These are phyloP conservation scores for Melastoma candidum DNA, from an alignment of 441 rosid genomes.

Conservation along the genomic window DNA sequence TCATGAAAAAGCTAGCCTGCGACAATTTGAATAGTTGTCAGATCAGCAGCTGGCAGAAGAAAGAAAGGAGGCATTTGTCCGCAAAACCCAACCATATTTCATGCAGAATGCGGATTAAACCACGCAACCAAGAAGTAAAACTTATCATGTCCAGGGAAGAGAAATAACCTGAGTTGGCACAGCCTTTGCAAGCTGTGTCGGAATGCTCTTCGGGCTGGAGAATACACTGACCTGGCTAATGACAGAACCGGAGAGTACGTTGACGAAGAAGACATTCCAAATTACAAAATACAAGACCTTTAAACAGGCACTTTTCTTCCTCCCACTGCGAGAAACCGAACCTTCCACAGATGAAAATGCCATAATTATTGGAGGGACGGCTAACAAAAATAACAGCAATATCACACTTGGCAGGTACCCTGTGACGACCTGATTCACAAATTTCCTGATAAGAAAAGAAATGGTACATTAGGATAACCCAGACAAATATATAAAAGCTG, in stretches of 20 bases:
- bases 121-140: not conserved
- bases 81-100: no score
- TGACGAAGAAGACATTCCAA: constrained; percentile 90
- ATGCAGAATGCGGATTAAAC: not conserved
- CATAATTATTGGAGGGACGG: constrained; percentile 90
- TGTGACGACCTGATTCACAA: constrained; percentile 54
- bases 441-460: constrained; percentile 28
- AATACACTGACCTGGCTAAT: constrained; percentile 46
- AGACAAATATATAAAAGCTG: no score
- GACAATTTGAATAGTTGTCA: constrained; percentile 15
- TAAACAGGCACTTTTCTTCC: constrained; percentile 82
- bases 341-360: constrained; percentile 74
- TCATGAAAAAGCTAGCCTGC: constrained; percentile 94
- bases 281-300: constrained; percentile 75
- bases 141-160: not conserved
- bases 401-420: constrained; percentile 95
- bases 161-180: constrained; percentile 70
- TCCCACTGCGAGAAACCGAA: constrained; percentile 53
- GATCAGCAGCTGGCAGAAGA: constrained; percentile 1
- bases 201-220: constrained; percentile 54
- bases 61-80: not conserved
- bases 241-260: constrained; percentile 73
- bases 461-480: no score
- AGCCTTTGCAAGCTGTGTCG: constrained; percentile 61
- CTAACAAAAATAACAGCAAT: constrained; percentile 45